A percentile compares a stretch with the other conserved stretches of the same genome.
phyloP scores from a whole-genome alignment of 768 basidiomycete species.

The Sporobolomyces pararoseus region DNA sequence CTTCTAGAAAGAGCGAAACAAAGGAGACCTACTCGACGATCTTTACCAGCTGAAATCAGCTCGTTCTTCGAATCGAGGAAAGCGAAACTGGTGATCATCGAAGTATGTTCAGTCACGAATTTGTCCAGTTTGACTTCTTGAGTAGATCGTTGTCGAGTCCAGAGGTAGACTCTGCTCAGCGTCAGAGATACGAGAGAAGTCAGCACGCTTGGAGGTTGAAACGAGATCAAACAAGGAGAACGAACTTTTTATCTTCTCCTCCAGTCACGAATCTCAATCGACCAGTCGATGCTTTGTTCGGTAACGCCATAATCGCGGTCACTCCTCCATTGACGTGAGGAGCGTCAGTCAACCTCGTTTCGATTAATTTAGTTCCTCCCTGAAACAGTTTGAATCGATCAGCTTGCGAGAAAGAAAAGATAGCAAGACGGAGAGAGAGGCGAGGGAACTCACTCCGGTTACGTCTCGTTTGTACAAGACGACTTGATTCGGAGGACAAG shows the following conservation, averaged over 20 bases:
- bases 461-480: slow-evolving; percentile 23
- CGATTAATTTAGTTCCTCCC: neutral
- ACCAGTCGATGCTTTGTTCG: slow-evolving; percentile 1
- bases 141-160: slow-evolving; percentile 28
- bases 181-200: neutral
- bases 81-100: slow-evolving; percentile 25
- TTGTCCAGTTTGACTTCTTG: slow-evolving; percentile 12
- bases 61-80: slow-evolving; percentile 1
- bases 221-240: neutral
- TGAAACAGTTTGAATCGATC: neutral
- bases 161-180: slow-evolving; percentile 30
- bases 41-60: slow-evolving; percentile 20
- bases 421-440: too few species aligned
- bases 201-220: neutral
- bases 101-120: slow-evolving; percentile 18
- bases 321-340: slow-evolving; percentile 22
- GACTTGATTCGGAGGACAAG: slow-evolving; percentile 26
- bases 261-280: slow-evolving; percentile 29
- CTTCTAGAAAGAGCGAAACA: too few species aligned
- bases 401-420: neutral
- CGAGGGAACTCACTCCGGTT: neutral
- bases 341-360: neutral
- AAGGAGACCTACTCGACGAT: slow-evolving; percentile 14
- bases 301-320: slow-evolving; percentile 10
- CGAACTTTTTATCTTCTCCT: slow-evolving; percentile 37